phyloP scores from a whole-genome alignment of 768 basidiomycete genomes.

The Lentinula guzmanii region DNA sequence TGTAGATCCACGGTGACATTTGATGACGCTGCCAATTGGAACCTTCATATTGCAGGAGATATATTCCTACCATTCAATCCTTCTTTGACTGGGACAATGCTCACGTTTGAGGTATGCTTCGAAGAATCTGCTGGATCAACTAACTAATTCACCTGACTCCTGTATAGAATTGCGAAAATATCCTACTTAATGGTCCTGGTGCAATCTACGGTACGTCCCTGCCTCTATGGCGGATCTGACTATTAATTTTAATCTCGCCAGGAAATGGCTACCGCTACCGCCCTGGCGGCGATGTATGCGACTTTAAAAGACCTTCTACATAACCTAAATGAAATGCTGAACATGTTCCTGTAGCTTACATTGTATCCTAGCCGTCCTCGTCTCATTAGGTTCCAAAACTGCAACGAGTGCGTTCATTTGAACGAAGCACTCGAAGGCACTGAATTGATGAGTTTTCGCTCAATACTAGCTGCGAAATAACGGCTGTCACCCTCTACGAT shows the following conservation, averaged over 20 bases:
- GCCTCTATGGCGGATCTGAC: not conserved
- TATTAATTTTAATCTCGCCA: not conserved
- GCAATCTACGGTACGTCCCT: constrained; percentile 11
- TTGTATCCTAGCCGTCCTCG: constrained; percentile 16
- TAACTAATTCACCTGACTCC: too few species aligned
- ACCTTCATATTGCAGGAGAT: constrained; percentile 16
- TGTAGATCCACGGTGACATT: constrained; percentile 12
- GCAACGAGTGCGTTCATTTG: constrained; percentile 13
- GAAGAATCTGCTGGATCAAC: not conserved
- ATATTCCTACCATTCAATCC: constrained; percentile 16
- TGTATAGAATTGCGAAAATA: constrained; percentile 14
- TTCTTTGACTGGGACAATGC: constrained; percentile 16
- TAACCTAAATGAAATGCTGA: not conserved
- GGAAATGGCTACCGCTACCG: constrained; percentile 19
- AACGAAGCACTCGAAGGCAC: not conserved
- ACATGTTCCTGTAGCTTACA: constrained; percentile 9
- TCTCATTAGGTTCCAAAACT: constrained; percentile 18
- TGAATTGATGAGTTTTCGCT: too few species aligned
- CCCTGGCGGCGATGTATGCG: constrained; percentile 12
- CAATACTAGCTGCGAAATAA: constrained; percentile 13
- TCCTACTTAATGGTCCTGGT: constrained; percentile 16
- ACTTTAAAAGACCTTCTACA: not conserved
- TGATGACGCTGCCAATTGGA: constrained; percentile 16
- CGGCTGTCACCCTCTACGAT: constrained; percentile 13
- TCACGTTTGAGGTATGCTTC: constrained; percentile 15